Percentiles rank a stretch among this genome's conserved stretches.
These are phyloP conservation scores for Aspergillus sclerotialis DNA, from an alignment of 2,329 filamentous ascomycete genomes.

Conservation along the genomic window DNA sequence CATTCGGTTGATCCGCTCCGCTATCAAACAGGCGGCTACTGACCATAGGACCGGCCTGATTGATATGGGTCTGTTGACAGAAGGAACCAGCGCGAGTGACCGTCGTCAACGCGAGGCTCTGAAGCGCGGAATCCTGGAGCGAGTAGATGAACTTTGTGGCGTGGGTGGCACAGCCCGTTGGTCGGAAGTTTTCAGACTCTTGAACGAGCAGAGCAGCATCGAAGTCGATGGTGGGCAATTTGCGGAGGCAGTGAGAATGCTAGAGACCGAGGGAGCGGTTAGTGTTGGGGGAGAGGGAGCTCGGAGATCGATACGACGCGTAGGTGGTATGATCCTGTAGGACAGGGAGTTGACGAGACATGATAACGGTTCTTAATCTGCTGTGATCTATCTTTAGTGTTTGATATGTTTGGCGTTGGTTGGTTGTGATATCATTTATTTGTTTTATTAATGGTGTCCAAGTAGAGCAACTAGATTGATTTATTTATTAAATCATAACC, in stretches of 20 bases:
- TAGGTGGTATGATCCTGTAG: slow-evolving; percentile 44
- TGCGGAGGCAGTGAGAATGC: slow-evolving; percentile 65
- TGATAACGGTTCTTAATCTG: slow-evolving; percentile 6
- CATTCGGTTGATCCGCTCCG: slow-evolving; percentile 83
- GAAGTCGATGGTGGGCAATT: slow-evolving; percentile 75
- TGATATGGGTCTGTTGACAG: slow-evolving; percentile 91
- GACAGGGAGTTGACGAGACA: neutral
- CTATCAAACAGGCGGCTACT: slow-evolving; percentile 95
- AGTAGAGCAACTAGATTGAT: too few relatives aligned
- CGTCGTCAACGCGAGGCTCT: slow-evolving; percentile 75
- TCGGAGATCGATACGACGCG: slow-evolving; percentile 71
- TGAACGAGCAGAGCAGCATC: slow-evolving; percentile 63
- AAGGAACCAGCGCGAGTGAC: slow-evolving; percentile 87
- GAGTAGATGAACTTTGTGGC: slow-evolving; percentile 75
- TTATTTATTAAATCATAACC: too few relatives aligned
- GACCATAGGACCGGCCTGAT: slow-evolving; percentile 85
- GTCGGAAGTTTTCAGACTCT: slow-evolving; percentile 65
- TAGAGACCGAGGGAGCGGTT: slow-evolving; percentile 80
- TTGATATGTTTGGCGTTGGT: slow-evolving; percentile 4
- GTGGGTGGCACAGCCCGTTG: slow-evolving; percentile 62
- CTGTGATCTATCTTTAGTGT: too few relatives aligned
- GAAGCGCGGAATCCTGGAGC: slow-evolving; percentile 66
- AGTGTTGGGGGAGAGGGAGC: slow-evolving; percentile 78
- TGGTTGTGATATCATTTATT: too few relatives aligned
- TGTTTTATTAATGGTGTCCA: too few relatives aligned